These are phyloP conservation scores for Yarrowia alimentaria DNA, from an alignment of 805 yeast species.

Conservation along the genomic window DNA sequence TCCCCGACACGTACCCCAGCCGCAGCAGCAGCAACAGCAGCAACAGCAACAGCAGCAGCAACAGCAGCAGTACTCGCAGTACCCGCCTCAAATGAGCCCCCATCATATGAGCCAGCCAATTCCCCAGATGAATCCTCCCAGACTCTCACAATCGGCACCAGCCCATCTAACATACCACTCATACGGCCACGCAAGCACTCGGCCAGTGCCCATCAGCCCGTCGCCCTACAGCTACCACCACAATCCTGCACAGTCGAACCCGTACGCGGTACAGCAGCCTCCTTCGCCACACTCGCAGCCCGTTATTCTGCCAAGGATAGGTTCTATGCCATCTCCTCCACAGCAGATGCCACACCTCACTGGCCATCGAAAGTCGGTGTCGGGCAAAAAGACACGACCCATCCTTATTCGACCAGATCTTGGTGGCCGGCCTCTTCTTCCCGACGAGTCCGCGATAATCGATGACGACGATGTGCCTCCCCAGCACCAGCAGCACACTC, in stretches of 20 bases:
- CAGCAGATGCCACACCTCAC: slow-evolving; percentile 7
- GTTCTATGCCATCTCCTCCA: slow-evolving; percentile 11
- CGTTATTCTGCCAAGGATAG: slow-evolving; percentile 2
- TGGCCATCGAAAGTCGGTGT: slow-evolving; percentile 17
- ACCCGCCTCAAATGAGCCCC: no score
- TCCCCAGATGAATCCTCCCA: no score
- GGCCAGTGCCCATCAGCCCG: slow-evolving; percentile 12
- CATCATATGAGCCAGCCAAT: no score
- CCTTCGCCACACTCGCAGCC: slow-evolving; percentile 24
- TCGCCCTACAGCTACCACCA: slow-evolving; percentile 21
- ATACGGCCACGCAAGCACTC: background rate
- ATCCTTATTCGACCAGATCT: slow-evolving; percentile 14
- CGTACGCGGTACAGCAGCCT: no score
- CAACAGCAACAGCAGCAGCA: no score
- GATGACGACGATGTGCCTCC: background rate
- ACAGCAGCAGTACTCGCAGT: no score
- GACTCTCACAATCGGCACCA: slow-evolving; percentile 16
- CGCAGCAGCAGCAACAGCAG: slow-evolving; percentile 8
- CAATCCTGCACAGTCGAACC: no score
- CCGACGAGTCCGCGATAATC: background rate
- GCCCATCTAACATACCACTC: slow-evolving; percentile 3
- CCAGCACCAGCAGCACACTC: slow-evolving; percentile 11
- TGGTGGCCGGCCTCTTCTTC: no score
- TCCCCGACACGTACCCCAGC: no score
- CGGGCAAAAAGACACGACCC: slow-evolving; percentile 14